Base-by-base conservation (phyloP, 2,329 filamentous ascomycete genomes). In the Colletotrichum siamense region DNA sequence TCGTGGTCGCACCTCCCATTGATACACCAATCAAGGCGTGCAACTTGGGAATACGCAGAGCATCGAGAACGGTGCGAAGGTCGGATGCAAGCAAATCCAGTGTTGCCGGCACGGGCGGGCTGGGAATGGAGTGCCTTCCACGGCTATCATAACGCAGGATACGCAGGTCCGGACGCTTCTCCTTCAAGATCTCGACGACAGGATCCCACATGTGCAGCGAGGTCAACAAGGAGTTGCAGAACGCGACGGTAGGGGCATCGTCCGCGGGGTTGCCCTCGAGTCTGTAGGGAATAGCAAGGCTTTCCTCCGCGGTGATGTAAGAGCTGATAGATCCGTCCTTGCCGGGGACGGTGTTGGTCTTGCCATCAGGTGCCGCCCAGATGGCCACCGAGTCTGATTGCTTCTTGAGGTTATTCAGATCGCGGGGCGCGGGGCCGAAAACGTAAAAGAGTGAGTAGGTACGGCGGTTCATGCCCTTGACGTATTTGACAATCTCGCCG, bases 131-230 rank as follows among this genome's bases (percentile, higher is more conserved):
- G 81, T 90, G 85, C 8, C 95, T 91, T 8, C 95, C 95, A 68
- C 95, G 95, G 4, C 92, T 90, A 82, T 95, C 91, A 85, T 96
- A 98, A 12, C 95, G 93, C 2, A 98, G 87, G 78, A 98, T 89
- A 68, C 94, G 92, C 83, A 95, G 93, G 52, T 91, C 88, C 5
- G 92, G 91, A 28, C 93, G 91, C 49, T 90, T 81, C 1, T 85
- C 83, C 67, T 89, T 89, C 79, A 97, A 89, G n/a, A 91, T 85
- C 1, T 87, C 85, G 1, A 97, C 86, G 75, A 98, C 91, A 3
- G 88, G 88, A 80, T 97, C 94, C 95, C 95, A 98, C 90, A 98
- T 97, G 82, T 91, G 88, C 78, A 94, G 89, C 64, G 93, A 92
- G 4, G 95, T 95, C 9, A 98, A 90, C 66, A 98, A 93, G 2